Conservation (phyloP, 345 rosid genomes). For the Populus davidiana region DNA sequence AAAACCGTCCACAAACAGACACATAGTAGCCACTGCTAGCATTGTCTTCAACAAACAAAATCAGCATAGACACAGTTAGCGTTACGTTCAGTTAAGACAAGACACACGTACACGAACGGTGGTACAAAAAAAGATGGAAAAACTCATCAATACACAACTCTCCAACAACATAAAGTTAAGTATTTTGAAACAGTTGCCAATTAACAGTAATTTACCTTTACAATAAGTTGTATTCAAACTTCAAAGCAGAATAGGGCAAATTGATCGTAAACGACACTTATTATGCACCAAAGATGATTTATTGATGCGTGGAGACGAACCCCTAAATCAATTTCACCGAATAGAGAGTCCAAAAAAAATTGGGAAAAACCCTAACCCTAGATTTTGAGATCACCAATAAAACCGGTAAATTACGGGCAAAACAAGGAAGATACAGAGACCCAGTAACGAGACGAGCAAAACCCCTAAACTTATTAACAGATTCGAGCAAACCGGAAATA, state of each 20-base stretch:
- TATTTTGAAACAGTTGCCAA: not conserved
- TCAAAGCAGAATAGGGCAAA: not conserved
- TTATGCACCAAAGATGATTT: not conserved
- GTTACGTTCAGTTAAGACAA: not conserved
- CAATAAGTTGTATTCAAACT: constrained; percentile 11
- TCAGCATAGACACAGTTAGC: not conserved
- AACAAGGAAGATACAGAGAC: not conserved
- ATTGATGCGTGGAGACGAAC: constrained; percentile 5
- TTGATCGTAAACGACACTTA: not conserved
- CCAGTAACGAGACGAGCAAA: constrained; percentile 14
- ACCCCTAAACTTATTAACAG: constrained; percentile 41
- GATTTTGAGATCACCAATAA: constrained; percentile 14
- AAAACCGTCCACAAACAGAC: not conserved
- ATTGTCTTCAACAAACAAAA: not conserved
- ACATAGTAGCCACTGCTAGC: not conserved
- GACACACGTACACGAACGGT: not conserved
- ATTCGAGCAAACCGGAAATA: constrained; percentile 9
- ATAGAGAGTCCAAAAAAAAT: constrained; percentile 15
- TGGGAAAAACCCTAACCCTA: constrained; percentile 46
- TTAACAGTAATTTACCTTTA: not conserved
- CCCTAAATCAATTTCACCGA: constrained; percentile 17
- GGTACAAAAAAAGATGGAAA: not conserved
- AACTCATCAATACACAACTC: not conserved
- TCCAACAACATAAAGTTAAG: not conserved
- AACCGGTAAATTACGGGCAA: constrained; percentile 10